Percentiles rank a stretch among this genome's conserved stretches.
phyloP scores from a whole-genome alignment of 108 stramenopile genomes.

The Cyclotella kingstonii region DNA sequence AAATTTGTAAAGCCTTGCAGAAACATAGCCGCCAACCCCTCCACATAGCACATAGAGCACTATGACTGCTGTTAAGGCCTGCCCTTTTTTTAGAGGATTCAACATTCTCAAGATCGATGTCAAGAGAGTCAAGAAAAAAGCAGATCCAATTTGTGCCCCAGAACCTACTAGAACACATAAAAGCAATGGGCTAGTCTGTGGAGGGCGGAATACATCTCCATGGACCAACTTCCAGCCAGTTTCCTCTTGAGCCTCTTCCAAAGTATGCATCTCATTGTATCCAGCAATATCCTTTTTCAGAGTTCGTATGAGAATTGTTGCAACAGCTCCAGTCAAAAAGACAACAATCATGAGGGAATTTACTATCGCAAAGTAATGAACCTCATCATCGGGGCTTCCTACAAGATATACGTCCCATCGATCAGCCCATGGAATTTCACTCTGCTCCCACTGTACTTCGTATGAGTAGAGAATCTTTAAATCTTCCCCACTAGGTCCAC shows the following conservation, averaged over 20 bases:
- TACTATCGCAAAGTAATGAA: slow-evolving; percentile 99
- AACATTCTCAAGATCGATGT: slow-evolving; percentile 85
- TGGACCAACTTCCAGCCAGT: slow-evolving; percentile 98
- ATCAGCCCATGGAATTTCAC: slow-evolving; percentile 89
- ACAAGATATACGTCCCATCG: slow-evolving; percentile 99
- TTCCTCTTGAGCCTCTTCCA: slow-evolving; percentile 93
- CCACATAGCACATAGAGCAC: slow-evolving; percentile 92
- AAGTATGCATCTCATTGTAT: slow-evolving; percentile 90
- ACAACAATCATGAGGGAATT: slow-evolving; percentile 99
- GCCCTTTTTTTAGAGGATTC: slow-evolving; percentile 94
- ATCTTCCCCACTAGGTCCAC: slow-evolving; percentile 40
- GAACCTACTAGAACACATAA: slow-evolving; percentile 92
- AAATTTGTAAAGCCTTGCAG: slow-evolving; percentile 93
- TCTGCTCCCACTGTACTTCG: slow-evolving; percentile 91
- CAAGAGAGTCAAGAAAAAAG: slow-evolving; percentile 76
- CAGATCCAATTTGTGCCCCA: slow-evolving; percentile 89
- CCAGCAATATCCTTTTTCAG: slow-evolving; percentile 94
- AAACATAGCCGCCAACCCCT: slow-evolving; percentile 86
- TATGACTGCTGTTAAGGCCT: slow-evolving; percentile 92
- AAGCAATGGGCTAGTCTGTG: slow-evolving; percentile 75
- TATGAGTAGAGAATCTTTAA: slow-evolving; percentile 79
- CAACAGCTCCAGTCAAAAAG: slow-evolving; percentile 96
- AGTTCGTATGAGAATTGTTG: slow-evolving; percentile 94
- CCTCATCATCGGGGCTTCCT: slow-evolving; percentile 90
- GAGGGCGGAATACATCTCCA: slow-evolving; percentile 97